These are phyloP conservation scores for Globisporangium cederbergense DNA, from an alignment of 352 stramenopile species.

Conservation along the genomic window DNA sequence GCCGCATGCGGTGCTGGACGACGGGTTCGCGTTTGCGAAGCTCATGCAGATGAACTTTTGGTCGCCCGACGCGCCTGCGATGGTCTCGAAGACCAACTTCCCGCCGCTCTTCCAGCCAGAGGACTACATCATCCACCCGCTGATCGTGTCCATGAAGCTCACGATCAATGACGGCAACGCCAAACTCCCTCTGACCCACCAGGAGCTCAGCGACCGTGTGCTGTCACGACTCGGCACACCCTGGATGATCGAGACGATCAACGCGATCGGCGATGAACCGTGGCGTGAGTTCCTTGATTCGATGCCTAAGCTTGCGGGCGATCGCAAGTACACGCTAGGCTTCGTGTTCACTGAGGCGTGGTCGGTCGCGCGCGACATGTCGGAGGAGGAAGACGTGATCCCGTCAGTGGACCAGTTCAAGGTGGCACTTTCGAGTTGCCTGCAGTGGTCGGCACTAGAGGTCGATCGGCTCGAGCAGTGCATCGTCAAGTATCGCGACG, in stretches of 20 bases:
- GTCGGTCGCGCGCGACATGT: constrained; percentile 67
- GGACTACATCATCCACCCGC: constrained; percentile 71
- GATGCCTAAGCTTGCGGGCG: constrained; percentile 72
- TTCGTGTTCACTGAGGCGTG: constrained; percentile 87
- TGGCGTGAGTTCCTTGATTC: constrained; percentile 66
- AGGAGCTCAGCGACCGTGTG: constrained; percentile 68
- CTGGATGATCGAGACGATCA: constrained; percentile 78
- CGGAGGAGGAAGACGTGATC: constrained; percentile 74
- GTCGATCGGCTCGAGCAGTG: constrained; percentile 55
- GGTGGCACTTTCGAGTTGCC: constrained; percentile 61
- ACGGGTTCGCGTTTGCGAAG: constrained; percentile 54
- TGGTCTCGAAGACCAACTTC: constrained; percentile 17
- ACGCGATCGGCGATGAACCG: constrained; percentile 57
- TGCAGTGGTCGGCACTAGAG: constrained; percentile 67
- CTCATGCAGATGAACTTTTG: constrained; percentile 72
- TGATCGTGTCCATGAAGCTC: constrained; percentile 76
- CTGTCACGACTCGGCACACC: constrained; percentile 67
- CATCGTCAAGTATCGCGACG: constrained; percentile 71
- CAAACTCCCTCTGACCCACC: constrained; percentile 76
- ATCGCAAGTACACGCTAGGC: constrained; percentile 74
- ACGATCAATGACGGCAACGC: constrained; percentile 79
- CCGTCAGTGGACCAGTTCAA: constrained; percentile 75
- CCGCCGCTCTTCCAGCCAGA: constrained; percentile 35
- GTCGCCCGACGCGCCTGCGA: constrained; percentile 18
- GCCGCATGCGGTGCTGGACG: constrained; percentile 37